Evolutionary conservation across 2,329 filamentous ascomycete species (phyloP).

Genomic region (Apiospora aurea): DNA sequence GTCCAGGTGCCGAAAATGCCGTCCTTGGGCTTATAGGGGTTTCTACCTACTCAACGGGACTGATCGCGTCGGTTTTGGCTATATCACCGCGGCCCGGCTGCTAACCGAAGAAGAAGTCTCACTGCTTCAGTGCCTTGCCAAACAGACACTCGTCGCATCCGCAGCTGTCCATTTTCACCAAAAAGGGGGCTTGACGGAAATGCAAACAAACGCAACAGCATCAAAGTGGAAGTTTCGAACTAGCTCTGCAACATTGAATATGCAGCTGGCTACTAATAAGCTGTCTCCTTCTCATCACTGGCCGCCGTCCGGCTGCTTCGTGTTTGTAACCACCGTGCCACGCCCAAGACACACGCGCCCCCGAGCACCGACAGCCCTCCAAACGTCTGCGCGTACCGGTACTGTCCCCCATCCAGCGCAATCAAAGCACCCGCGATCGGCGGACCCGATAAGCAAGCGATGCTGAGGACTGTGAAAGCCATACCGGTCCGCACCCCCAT

Average conservation of each 20-base stretch:
- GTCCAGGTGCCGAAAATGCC: not conserved
- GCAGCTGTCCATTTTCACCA: no score
- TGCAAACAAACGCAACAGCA: no score
- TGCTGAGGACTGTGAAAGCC: constrained; percentile 56
- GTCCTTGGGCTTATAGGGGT: not conserved
- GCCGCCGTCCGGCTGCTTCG: not conserved
- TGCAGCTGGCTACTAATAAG: not conserved
- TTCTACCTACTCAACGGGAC: no score
- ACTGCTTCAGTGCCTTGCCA: no score
- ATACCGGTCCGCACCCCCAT: constrained; percentile 58
- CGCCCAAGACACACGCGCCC: not conserved
- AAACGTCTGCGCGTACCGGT: constrained; percentile 51
- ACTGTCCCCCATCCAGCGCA: constrained; percentile 48
- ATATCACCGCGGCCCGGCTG: no score
- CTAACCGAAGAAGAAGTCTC: no score
- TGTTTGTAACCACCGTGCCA: not conserved
- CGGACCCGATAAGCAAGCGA: constrained; percentile 58
- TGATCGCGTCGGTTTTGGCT: no score
- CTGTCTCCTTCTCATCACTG: not conserved
- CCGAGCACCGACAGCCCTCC: not conserved
- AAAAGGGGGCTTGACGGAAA: no score
- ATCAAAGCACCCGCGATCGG: constrained; percentile 60
- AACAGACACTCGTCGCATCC: no score
- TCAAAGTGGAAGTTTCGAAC: no score
- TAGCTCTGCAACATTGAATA: no score